Conservation (phyloP, 2,329 filamentous ascomycete species). For the Grosmannia clavigera region DNA sequence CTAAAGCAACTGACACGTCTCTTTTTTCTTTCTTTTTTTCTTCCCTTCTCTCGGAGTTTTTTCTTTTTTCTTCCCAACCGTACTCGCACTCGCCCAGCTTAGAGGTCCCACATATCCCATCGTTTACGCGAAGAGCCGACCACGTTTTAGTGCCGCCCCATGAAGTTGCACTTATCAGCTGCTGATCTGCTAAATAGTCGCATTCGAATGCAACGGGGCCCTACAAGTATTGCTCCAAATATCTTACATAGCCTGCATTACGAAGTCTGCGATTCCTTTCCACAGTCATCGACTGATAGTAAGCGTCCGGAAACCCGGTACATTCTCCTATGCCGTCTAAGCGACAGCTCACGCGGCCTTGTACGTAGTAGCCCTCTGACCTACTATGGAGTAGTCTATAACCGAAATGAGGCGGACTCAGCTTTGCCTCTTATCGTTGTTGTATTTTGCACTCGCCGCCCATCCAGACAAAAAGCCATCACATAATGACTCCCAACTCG, state of each 20-base stretch:
- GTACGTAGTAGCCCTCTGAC: too few species aligned
- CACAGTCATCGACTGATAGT: too few species aligned
- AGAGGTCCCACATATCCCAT: neutral
- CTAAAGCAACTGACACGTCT: neutral
- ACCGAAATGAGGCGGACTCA: neutral
- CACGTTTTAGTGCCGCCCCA: neutral
- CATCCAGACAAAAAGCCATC: neutral
- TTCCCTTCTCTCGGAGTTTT: neutral
- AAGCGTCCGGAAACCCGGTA: too few species aligned
- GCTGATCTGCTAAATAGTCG: neutral
- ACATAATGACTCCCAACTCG: neutral
- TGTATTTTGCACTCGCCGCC: too few species aligned
- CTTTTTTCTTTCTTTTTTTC: neutral
- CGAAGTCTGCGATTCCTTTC: too few species aligned
- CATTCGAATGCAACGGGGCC: neutral
- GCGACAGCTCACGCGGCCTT: too few species aligned
- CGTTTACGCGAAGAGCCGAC: neutral
- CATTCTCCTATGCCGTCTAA: too few species aligned
- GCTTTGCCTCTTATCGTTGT: neutral
- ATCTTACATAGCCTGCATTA: too few species aligned
- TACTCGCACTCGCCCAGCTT: neutral
- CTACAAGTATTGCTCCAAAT: too few species aligned
- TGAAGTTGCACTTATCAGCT: neutral
- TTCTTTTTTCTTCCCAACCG: neutral
- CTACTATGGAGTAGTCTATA: too few species aligned